Base-by-base conservation (phyloP, 2,329 filamentous ascomycete species). In the Hypomyces perniciosus region DNA sequence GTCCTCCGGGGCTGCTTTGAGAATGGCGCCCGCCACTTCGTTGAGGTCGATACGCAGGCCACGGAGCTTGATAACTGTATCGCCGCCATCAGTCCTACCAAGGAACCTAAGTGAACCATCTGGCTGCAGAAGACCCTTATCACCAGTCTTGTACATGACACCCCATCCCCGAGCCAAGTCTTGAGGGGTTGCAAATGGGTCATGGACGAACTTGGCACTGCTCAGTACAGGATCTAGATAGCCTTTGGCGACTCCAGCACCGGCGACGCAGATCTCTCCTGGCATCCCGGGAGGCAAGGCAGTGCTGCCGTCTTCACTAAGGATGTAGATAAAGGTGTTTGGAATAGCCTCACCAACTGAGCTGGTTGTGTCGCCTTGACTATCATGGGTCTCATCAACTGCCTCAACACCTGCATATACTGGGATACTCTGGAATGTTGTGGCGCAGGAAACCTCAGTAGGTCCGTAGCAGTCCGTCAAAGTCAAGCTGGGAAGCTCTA, bases 11-110 rank as follows among this genome's bases (percentile, higher is more conserved):
- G 55, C 46, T 3, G 56, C 46, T 6, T 54, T 39, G 13, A 66
- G n/a, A 2, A 68, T 56, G 2, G 53, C 54, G 2, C 44, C 46
- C 28, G 59, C 60, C 4, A 68, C 49, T 6, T 80, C 78, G 3
- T 61, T 57, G 1, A 80, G 58, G 10, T 80, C 75, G 20, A 78
- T 68, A 1, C 72, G 65, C 2, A 72, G 45, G 1, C 73, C 74
- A 2, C 66, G 62, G 1, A 78, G 58, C 56, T 78, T 78, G 54
- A 77, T 59, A 37, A 74, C 67, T 1, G 66, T 71, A 47, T 76
- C 72, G 3, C 69, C 70, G 1, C 51, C 59, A 9, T 42, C 27
- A 3, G 71, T 66, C 0, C 73, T 68, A 0, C 71, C 70, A 5
- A 65, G 47, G 33, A 70, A 59, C 1, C 63, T 46, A 0, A 76